Conservation (phyloP, 495 filamentous ascomycete genomes). For the Penicillium roqueforti region DNA sequence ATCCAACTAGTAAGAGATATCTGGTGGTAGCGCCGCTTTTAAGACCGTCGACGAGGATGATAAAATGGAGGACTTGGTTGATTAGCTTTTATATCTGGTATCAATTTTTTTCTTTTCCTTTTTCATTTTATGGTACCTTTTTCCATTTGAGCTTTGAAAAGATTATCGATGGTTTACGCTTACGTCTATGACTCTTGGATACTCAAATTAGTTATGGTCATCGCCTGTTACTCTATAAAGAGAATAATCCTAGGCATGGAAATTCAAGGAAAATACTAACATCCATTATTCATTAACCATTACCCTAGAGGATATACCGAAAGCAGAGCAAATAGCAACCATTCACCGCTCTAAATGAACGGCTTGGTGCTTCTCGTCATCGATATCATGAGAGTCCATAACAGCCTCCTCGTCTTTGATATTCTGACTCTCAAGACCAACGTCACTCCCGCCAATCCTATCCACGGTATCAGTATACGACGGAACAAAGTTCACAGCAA, state of each 20-base stretch:
- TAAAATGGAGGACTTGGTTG: no score
- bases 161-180: no score
- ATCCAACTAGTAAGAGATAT: no score
- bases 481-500: slow-evolving; percentile 61
- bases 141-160: no score
- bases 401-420: slow-evolving; percentile 28
- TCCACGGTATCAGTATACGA: slow-evolving; percentile 56
- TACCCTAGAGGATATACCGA: not conserved
- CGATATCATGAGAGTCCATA: slow-evolving; percentile 6
- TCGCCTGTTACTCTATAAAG: not conserved
- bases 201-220: no score
- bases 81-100: no score
- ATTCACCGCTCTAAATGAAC: slow-evolving; percentile 12
- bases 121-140: no score
- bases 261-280: not conserved
- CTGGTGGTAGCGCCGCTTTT: no score
- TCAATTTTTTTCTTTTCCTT: no score
- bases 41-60: no score
- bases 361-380: slow-evolving; percentile 7
- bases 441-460: slow-evolving; percentile 49
- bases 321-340: not conserved
- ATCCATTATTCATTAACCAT: not conserved
- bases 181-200: no score
- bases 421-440: slow-evolving; percentile 41
- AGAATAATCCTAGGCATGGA: not conserved